Base-by-base conservation (phyloP, 495 filamentous ascomycete species). In the Venustampulla echinocandica region DNA sequence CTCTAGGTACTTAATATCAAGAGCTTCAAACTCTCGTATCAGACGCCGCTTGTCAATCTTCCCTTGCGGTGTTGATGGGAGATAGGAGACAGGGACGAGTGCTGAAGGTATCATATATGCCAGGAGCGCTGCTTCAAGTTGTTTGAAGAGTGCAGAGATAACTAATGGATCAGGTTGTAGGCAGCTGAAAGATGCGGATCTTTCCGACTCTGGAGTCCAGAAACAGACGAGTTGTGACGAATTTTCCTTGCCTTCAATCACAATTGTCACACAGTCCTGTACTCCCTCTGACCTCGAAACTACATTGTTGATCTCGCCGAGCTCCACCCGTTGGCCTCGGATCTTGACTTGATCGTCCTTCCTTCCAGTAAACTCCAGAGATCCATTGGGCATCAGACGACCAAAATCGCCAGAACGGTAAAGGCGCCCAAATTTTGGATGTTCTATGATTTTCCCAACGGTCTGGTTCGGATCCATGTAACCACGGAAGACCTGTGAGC, bases 271-370 rank as follows among this genome's bases (percentile, higher is more conserved):
- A 46, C 75, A 80, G 45, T 84, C 69, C 6, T 55, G 44, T 3
- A 79, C 73, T 15, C 55, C 20, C 0, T 40, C 39, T 5, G 66
- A 64, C 14, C 63, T 62, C 1, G 78, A 49, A 9, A 87, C 52
- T 14, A 60, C 61, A n/a, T 65, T 63, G 38, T 77, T 83, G 27
- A 95, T 82, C 61, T 96, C 90, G 2, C 75, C 77, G 5, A 90
- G 71, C 23, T 90, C 86, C 4, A 90, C 77, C 6, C 85, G 74
- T 50, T 89, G 80, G 1, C 87, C 87, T 18, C 86, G 76, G 20
- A 94, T 68, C 53, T 92, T 94, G 56, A 90, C 77, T 67, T 90
- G 87, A 37, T 82, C 83, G 53, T 93, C 86, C 0, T 76, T 67
- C 13, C 87, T 74, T 11, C 85, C 83, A n/a, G 78, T 64, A 51